phyloP scores from a whole-genome alignment of 768 basidiomycete genomes.

The Ramaria sp. region DNA sequence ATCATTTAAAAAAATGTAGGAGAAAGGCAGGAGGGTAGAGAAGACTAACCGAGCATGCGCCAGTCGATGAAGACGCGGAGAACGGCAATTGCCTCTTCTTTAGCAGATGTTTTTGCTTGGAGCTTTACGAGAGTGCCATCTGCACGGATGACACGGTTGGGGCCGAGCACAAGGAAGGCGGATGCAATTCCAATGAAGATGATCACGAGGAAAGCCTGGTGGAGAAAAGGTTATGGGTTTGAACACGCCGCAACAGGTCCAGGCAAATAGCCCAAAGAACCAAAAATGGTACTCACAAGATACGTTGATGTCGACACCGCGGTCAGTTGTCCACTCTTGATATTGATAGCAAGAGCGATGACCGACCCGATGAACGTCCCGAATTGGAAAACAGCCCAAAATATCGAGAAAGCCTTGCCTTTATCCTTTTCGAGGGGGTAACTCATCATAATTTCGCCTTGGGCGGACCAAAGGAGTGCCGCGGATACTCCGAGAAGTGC shows the following conservation, averaged over 20 bases:
- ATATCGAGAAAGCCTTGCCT: conserved; percentile 37
- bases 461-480: conserved; percentile 42
- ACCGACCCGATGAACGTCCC: conserved; percentile 32
- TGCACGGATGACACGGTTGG: conserved; percentile 25
- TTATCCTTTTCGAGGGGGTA: conserved; percentile 49
- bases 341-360: conserved; percentile 34
- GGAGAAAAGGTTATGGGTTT: too few species aligned
- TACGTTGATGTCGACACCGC: conserved; percentile 30
- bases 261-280: too few species aligned
- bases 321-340: conserved; percentile 19
- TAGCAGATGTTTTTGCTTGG: conserved; percentile 18
- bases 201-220: conserved; percentile 32
- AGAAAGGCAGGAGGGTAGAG: neutral
- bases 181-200: conserved; percentile 30
- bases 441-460: conserved; percentile 43
- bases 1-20: neutral
- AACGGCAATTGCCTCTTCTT: conserved; percentile 14
- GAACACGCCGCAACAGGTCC: too few species aligned
- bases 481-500: conserved; percentile 40
- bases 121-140: conserved; percentile 32
- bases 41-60: conserved; percentile 21
- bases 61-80: conserved; percentile 29
- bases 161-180: conserved; percentile 25
- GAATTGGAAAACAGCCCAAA: conserved; percentile 40
- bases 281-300: conserved; percentile 20